Evolutionary conservation across 2,329 filamentous ascomycete species (phyloP), one percentile per base, ranked within the genome.

Genomic region (Rutstroemia sp.): DNA sequence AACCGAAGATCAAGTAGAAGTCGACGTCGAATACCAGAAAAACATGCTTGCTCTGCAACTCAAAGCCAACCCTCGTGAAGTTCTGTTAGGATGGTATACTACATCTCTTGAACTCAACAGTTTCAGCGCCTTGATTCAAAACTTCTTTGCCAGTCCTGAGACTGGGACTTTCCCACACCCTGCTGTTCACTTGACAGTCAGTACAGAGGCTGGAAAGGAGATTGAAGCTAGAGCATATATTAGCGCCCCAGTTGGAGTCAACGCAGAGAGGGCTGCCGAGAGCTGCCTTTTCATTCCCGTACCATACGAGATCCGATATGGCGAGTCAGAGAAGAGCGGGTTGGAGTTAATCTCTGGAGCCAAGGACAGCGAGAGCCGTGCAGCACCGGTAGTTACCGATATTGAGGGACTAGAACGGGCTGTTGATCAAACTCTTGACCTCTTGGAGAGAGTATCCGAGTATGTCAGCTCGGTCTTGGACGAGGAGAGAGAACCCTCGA

Each of bases 11-110:
- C 94, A 99, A 76, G 94, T 99, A 69, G 94, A 99, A 76, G 94
- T 99, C 63, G 94, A 99, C 72, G 95, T 99, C 81, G 94, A 99
- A 76, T 99, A 97, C 76, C 94, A 99, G 78, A 97, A 97, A 83
- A 92, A 92, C 74, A 99, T 99, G 94, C 86, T 97, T 58, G 87
- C 89, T 59, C 79, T 99, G 67, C 92, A 96, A 72, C 85, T 97
- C 66, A 92, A 92, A 76, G 92, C 92, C 57, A 88, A 91, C 73
- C 94, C 94, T 51, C 90, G 91, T 74, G 94, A 99, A 75, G 85
- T 91, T 54, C 83, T 99, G 58, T 87, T 99, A 61, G 94, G 94
- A 70, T 99, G 94, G 94, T 99, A 99, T 77, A 95, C 94, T 62
- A 99, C 94, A 50, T 92, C 88, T 70, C 87, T 90, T 73, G 92